phyloP scores from a whole-genome alignment of 345 rosid genomes.

The Orychophragmus violaceus region DNA sequence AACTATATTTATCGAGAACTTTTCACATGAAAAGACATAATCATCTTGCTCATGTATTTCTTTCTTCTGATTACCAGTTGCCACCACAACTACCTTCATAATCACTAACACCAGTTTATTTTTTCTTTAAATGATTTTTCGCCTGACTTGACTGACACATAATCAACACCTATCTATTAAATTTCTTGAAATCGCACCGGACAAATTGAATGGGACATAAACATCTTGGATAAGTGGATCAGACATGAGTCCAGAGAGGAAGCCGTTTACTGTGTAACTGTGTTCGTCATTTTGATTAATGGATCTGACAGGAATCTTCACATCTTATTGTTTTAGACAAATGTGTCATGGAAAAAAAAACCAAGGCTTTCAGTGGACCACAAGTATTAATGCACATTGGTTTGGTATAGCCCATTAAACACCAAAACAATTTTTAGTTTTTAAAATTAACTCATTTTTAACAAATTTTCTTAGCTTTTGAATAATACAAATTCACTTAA shows the following conservation, averaged over 20 bases:
- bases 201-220: not conserved
- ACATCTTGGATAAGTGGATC: not conserved
- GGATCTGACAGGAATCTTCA: not conserved
- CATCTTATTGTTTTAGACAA: no score
- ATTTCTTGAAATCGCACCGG: no score
- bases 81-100: not conserved
- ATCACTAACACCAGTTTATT: not conserved
- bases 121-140: not conserved
- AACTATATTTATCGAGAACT: no score
- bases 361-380: no score
- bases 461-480: not conserved
- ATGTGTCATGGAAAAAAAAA: no score
- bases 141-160: not conserved
- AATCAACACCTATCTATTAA: not conserved
- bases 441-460: not conserved
- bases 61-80: not conserved
- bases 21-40: no score
- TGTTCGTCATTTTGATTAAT: not conserved
- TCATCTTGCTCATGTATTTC: not conserved
- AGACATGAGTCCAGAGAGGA: not conserved
- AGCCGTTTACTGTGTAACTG: not conserved
- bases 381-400: not conserved
- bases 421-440: not conserved
- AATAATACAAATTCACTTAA: not conserved
- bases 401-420: not conserved